phyloP scores from a whole-genome alignment of 371 early-diverging fungal species.

The Fennellomyces sp. region DNA sequence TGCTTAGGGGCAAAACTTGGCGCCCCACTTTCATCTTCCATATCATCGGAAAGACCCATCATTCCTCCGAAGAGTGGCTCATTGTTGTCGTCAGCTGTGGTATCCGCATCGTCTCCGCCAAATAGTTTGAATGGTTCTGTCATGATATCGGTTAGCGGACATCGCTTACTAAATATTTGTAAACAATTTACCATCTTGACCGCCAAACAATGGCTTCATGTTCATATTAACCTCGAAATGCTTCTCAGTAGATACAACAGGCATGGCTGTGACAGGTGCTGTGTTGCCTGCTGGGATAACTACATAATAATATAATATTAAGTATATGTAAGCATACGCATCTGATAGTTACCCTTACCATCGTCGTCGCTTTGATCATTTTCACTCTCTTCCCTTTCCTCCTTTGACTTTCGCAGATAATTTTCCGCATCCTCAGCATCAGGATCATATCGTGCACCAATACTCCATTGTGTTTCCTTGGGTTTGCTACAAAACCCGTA shows the following conservation, averaged over 20 bases:
- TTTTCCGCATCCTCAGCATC: constrained; percentile 48
- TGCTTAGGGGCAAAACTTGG: constrained; percentile 9
- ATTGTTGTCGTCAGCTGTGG: constrained; percentile 29
- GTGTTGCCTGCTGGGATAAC: constrained; percentile 19
- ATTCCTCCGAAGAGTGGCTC: constrained; percentile 7
- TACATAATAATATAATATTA: background rate
- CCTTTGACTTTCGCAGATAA: constrained; percentile 17
- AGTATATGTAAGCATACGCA: background rate
- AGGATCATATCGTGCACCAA: constrained; percentile 55
- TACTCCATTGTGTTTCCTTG: constrained; percentile 8
- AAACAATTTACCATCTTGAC: constrained; percentile 24
- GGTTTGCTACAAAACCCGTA: background rate
- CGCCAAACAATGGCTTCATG: constrained; percentile 62
- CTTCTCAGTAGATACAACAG: constrained; percentile 31
- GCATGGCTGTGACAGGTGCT: constrained; percentile 22
- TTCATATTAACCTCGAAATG: constrained; percentile 57
- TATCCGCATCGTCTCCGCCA: constrained; percentile 46
- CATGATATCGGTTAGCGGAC: background rate
- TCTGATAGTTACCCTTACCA: too few relatives aligned
- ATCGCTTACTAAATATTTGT: background rate
- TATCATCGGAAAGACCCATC: constrained; percentile 4
- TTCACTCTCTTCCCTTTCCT: constrained; percentile 1
- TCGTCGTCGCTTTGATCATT: constrained; percentile 19
- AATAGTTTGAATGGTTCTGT: constrained; percentile 55
- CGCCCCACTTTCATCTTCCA: constrained; percentile 1